These are phyloP conservation scores for Davidsoniella neocaledoniae DNA, from an alignment of 2,329 filamentous ascomycete genomes.

Conservation along the genomic window DNA sequence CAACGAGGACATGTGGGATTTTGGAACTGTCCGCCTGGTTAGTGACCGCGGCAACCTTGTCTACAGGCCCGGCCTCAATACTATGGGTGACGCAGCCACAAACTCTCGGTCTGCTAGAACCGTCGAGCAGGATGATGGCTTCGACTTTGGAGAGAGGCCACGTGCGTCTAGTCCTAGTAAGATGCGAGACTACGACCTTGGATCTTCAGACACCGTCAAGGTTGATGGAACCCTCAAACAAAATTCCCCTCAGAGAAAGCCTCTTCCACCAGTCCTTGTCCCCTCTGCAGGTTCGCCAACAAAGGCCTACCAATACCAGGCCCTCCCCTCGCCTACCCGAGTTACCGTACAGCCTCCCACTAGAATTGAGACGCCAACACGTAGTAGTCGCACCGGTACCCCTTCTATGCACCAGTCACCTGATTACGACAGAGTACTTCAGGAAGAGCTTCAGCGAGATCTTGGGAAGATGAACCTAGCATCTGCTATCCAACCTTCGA, in stretches of 20 bases:
- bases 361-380: slow-evolving; percentile 10
- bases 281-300: slow-evolving; percentile 1
- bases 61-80: slow-evolving; percentile 40
- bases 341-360: slow-evolving; percentile 35
- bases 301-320: slow-evolving; percentile 1
- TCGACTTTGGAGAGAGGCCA: slow-evolving; percentile 32
- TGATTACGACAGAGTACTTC: slow-evolving; percentile 43
- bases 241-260: slow-evolving; percentile 42
- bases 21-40: slow-evolving; percentile 82
- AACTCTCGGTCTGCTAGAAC: slow-evolving; percentile 51
- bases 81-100: slow-evolving; percentile 65
- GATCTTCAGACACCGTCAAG: slow-evolving; percentile 38
- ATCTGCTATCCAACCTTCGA: slow-evolving; percentile 18
- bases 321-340: slow-evolving; percentile 36
- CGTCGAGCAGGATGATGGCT: slow-evolving; percentile 25
- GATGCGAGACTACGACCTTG: slow-evolving; percentile 26
- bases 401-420: slow-evolving; percentile 25
- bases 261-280: slow-evolving; percentile 22
- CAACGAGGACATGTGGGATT: slow-evolving; percentile 91
- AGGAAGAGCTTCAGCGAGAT: slow-evolving; percentile 47
- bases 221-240: slow-evolving; percentile 35
- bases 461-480: slow-evolving; percentile 39
- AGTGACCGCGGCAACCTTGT: slow-evolving; percentile 43
- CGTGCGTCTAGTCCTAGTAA: slow-evolving; percentile 37
- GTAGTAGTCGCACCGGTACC: background rate